Evolutionary conservation across 208 protist species (phyloP).

Genomic region (Leishmania turanica): DNA sequence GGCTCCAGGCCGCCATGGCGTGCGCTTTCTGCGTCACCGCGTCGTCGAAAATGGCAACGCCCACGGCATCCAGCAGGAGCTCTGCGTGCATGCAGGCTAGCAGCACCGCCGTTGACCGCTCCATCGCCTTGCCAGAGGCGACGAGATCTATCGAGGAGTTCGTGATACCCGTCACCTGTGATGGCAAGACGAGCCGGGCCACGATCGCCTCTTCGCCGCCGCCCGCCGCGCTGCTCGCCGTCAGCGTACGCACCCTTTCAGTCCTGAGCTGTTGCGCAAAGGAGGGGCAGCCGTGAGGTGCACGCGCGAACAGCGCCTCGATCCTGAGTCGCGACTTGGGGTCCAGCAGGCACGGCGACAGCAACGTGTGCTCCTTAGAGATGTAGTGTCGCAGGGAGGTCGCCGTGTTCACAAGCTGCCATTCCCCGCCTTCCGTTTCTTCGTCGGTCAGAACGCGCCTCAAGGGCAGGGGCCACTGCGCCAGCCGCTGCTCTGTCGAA

Average conservation of each 20-base stretch:
- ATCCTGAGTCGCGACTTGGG: constrained; percentile 47
- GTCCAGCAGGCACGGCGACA: constrained; percentile 80
- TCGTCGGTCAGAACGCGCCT: constrained; percentile 58
- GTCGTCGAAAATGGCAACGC: constrained; percentile 67
- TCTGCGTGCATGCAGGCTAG: constrained; percentile 91
- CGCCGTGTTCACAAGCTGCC: constrained; percentile 72
- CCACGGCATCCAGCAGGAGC: constrained; percentile 75
- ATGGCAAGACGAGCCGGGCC: constrained; percentile 19
- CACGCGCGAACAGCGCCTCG: constrained; percentile 43
- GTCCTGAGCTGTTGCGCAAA: constrained; percentile 41
- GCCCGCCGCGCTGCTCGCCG: constrained; percentile 29
- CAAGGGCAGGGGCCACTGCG: constrained; percentile 65
- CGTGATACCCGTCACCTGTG: constrained; percentile 13
- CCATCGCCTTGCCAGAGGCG: constrained; percentile 73
- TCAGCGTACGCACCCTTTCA: constrained; percentile 30
- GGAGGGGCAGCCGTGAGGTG: constrained; percentile 33
- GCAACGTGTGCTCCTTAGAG: constrained; percentile 53
- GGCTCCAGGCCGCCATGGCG: constrained; percentile 74
- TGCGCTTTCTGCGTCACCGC: constrained; percentile 62
- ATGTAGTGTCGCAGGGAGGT: constrained; percentile 27
- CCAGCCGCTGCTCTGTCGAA: constrained; percentile 4
- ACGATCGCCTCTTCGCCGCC: constrained; percentile 21
- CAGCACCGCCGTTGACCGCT: constrained; percentile 48
- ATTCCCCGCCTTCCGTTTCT: constrained; percentile 79
- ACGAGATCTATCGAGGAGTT: constrained; percentile 19